Evolutionary conservation across 768 basidiomycete genomes (phyloP), one percentile per base, ranked within the genome.

Genomic region (Pleurotus citrinopileatus): DNA sequence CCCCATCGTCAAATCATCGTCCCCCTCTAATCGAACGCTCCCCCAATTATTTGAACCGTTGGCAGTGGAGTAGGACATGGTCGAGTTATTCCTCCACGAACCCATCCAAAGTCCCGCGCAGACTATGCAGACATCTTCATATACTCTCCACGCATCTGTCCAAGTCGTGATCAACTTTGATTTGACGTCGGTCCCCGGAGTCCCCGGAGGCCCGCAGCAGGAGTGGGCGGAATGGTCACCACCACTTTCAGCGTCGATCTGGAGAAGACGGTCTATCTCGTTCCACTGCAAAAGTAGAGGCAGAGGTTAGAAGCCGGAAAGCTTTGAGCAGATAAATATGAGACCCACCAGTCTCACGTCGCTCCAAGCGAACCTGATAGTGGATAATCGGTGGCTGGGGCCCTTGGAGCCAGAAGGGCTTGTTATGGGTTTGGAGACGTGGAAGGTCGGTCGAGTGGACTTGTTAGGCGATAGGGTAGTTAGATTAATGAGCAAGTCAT

Each of bases 71-170:
- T 82, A 83, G 1, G 80, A 76, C 48, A 68, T 61, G 0, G 67
- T 58, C 0, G 81, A 76, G 53, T 79, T 76, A 28, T 73, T 71
- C 25, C 84, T 75, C 83, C 79, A 88, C 2, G 78, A 74, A 12
- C 89, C 87, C 61, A 86, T 79, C 89, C 89, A 92, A n/a, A 91
- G 74, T 2, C 87, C 83, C 0, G 89, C 91, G 61, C 91, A 92
- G 42, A 91, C 74, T 36, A 91, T 73, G 57, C 91, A 93, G 19
- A 87, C 86, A 56, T 93, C 91, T 68, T 94, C 91, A 60, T 93
- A 94, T 10, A 92, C 73, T 22, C 82, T 80, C 89, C 89, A 91
- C 6, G 80, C 79, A 57, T 91, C 91, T 12, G 82, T 77, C 87
- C 87, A 90, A 2, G 75, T 59, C 3, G 81, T 73, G 17, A 78